Evolutionary conservation across 2,329 filamentous ascomycete genomes (phyloP).

Genomic region (Didymella pinodella): DNA sequence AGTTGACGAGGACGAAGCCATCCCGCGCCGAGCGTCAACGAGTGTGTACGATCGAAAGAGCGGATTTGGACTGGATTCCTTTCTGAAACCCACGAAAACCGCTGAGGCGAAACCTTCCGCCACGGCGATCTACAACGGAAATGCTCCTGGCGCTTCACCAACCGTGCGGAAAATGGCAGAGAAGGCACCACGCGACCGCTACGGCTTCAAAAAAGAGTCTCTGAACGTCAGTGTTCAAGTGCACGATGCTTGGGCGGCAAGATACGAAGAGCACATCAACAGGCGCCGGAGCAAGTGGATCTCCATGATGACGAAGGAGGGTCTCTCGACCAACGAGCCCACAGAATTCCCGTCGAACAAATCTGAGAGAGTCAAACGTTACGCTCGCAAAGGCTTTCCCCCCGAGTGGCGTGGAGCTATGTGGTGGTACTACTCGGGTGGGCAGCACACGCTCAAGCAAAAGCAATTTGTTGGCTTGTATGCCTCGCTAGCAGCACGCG

Average conservation of each 20-base stretch:
- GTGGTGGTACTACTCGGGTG: constrained; percentile 96
- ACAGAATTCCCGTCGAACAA: constrained; percentile 80
- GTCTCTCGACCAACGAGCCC: constrained; percentile 74
- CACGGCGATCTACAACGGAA: constrained; percentile 12
- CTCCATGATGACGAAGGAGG: constrained; percentile 76
- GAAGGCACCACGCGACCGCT: constrained; percentile 71
- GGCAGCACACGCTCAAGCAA: constrained; percentile 78
- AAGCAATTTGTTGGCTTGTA: constrained; percentile 74
- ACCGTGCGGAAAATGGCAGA: constrained; percentile 29
- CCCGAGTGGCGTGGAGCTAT: constrained; percentile 93
- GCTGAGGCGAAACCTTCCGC: constrained; percentile 13
- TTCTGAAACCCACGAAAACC: constrained; percentile 12
- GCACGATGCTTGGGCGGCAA: constrained; percentile 81
- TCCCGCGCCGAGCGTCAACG: constrained; percentile 47
- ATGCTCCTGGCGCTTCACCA: constrained; percentile 18
- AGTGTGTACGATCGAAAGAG: constrained; percentile 48
- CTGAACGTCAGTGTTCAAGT: constrained; percentile 78
- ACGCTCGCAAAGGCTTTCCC: constrained; percentile 90
- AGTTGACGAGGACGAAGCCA: constrained; percentile 46
- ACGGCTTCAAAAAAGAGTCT: constrained; percentile 90
- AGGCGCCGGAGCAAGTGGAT: constrained; percentile 84
- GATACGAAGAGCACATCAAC: constrained; percentile 77
- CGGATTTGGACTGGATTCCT: constrained; percentile 22
- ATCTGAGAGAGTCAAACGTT: constrained; percentile 82
- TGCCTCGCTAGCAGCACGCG: constrained; percentile 70